phyloP scores from a whole-genome alignment of 495 filamentous ascomycete genomes.

The Hyaloscypha finlandica region DNA sequence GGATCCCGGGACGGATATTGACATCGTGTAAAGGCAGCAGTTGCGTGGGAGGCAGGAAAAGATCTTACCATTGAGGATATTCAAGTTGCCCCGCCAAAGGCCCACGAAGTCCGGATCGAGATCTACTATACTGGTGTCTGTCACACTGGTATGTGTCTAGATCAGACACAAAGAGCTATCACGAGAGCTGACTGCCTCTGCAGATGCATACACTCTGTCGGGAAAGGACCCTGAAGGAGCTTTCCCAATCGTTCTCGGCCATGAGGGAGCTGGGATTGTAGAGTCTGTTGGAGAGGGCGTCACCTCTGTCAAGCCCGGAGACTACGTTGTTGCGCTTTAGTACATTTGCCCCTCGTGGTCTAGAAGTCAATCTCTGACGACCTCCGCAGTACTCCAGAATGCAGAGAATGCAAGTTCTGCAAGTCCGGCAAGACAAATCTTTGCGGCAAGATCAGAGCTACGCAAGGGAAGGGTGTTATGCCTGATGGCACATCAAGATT shows the following conservation, averaged over 20 bases:
- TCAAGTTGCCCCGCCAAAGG: conserved; percentile 88
- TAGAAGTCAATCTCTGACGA: conserved; percentile 10
- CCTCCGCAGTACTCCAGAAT: conserved; percentile 84
- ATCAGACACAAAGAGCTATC: background rate
- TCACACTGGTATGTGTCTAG: conserved; percentile 74
- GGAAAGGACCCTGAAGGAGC: conserved; percentile 98
- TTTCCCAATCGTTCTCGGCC: conserved; percentile 93
- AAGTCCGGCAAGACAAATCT: conserved; percentile 99
- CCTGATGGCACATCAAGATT: conserved; percentile 96
- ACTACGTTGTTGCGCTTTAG: conserved; percentile 96
- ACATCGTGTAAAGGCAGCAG: conserved; percentile 65
- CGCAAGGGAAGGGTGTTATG: conserved; percentile 95
- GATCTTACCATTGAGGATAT: conserved; percentile 87
- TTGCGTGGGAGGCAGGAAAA: conserved; percentile 94
- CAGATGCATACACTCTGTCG: conserved; percentile 97
- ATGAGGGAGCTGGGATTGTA: conserved; percentile 96
- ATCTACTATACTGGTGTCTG: conserved; percentile 97
- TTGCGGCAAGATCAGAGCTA: conserved; percentile 97
- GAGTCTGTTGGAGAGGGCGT: conserved; percentile 97
- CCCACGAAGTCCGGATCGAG: conserved; percentile 94
- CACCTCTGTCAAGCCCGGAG: conserved; percentile 87
- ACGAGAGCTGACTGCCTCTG: conserved; percentile 13
- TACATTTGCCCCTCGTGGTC: conserved; percentile 42
- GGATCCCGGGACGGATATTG: conserved; percentile 15
- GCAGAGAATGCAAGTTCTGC: conserved; percentile 98